Evolutionary conservation across 805 yeast species (phyloP).

Genomic region (Nadsonia fulvescens): DNA sequence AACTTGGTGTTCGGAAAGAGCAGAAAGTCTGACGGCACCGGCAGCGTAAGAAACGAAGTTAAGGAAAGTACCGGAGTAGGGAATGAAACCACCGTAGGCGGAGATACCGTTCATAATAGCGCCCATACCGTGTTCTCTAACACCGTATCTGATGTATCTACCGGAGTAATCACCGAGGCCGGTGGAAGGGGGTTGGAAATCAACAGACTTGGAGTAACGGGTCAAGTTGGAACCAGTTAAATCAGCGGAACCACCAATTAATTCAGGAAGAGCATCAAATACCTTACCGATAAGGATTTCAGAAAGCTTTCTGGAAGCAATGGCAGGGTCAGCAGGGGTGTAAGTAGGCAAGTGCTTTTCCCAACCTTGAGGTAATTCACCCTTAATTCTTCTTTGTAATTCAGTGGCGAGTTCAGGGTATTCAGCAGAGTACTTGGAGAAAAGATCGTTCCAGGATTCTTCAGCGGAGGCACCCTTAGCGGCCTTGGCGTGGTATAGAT

Average conservation of each 20-base stretch:
- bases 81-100: constrained; percentile 50
- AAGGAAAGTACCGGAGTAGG: constrained; percentile 95
- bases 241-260: constrained; percentile 24
- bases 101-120: constrained; percentile 80
- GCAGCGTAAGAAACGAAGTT: constrained; percentile 58
- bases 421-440: constrained; percentile 11
- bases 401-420: constrained; percentile 18
- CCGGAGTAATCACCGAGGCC: constrained; percentile 7
- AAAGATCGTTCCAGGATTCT: constrained; percentile 14
- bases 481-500: constrained; percentile 15
- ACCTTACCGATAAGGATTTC: constrained; percentile 18
- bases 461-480: constrained; percentile 14
- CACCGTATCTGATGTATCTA: constrained; percentile 91
- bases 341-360: constrained; percentile 58
- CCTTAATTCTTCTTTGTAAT: constrained; percentile 14
- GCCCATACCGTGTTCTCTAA: constrained; percentile 98
- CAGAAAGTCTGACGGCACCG: constrained; percentile 31
- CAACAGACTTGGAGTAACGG: constrained; percentile 16
- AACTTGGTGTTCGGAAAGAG: constrained; percentile 25
- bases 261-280: constrained; percentile 14
- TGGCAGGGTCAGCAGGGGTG: constrained; percentile 49
- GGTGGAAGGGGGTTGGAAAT: constrained; percentile 56
- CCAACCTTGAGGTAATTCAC: constrained; percentile 55
- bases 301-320: constrained; percentile 17
- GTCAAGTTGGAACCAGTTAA: constrained; percentile 16